Base-by-base conservation (phyloP, 2,329 filamentous ascomycete species). In the Parafenestella ontariensis region DNA sequence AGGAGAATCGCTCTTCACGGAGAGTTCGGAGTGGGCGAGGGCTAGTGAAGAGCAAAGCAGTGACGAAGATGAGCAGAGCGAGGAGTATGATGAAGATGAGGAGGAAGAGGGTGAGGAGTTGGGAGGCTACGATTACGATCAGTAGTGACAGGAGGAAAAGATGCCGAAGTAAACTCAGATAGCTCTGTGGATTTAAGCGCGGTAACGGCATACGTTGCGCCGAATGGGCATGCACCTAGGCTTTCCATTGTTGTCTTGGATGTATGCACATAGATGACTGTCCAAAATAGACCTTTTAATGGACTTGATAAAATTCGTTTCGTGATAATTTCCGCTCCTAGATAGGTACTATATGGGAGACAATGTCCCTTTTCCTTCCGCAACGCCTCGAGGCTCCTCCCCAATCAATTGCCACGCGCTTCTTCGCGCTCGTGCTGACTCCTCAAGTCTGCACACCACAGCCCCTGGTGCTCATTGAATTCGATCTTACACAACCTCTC, bases 31-130 rank as follows among this genome's bases (percentile, higher is more conserved):
- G 60, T 77, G 75, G 75, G 73, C 73, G 31, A 45, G 70, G 10
- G 72, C 68, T 1, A 73, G 71, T 31, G 64, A 67, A 9, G 61
- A 63, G 18, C 40, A 52, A 10, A 68, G 59, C 26, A 54, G 49
- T 46, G 54, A 54, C 1, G 53, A 61, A 15, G 69, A 72, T 29
- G 60, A 68, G 52, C 66, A 73, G 43, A 73, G 70, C 26, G 71
- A 76, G 36, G 73, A 76, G 58, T 73, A 75, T 23, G 70, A 76
- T 10, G 71, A 76, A 37, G 72, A 76, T 40, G 69, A 76, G 52
- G 68, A 74, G 46, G 66, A 72, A 24, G 73, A 74, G 49, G 72
- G 71, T 10, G 72, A 72, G 21, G 69, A 73, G 39, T 37, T 68
- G 46, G 67, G 58, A 1, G 60, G 59, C 20, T 61, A 57, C 28